These are phyloP conservation scores for Sutorius australiensis DNA, from an alignment of 768 basidiomycete species.

Conservation along the genomic window DNA sequence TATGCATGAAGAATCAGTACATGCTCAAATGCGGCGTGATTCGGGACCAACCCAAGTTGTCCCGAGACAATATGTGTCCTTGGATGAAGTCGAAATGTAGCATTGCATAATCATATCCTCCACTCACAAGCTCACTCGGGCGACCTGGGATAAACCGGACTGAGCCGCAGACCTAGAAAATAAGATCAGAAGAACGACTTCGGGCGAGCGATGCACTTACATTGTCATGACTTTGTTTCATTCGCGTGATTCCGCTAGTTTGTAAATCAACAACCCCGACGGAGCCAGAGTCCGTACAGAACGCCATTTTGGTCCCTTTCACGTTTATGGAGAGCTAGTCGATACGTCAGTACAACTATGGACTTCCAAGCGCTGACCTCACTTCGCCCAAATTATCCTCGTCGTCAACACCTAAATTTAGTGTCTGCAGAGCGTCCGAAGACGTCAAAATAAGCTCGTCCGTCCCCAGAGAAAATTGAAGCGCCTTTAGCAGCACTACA, in stretches of 20 bases:
- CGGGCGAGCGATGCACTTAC: constrained; percentile 39
- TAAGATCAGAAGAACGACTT: not conserved
- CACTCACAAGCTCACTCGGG: constrained; percentile 69
- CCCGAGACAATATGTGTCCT: constrained; percentile 53
- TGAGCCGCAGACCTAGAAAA: constrained; percentile 60
- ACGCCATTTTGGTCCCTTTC: constrained; percentile 54
- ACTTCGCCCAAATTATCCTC: constrained; percentile 72
- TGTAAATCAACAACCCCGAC: constrained; percentile 65
- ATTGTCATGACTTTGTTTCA: constrained; percentile 61
- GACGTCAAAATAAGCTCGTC: constrained; percentile 51
- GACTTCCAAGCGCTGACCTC: constrained; percentile 3
- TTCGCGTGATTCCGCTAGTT: constrained; percentile 43
- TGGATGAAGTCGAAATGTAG: constrained; percentile 65
- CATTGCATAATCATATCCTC: constrained; percentile 68
- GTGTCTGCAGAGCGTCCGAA: constrained; percentile 43
- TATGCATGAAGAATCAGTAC: constrained; percentile 3
- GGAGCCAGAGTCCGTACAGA: constrained; percentile 63
- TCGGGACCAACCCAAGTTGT: constrained; percentile 49
- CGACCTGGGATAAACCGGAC: constrained; percentile 70
- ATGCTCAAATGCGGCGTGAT: not conserved
- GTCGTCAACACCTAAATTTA: constrained; percentile 49
- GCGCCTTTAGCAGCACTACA: constrained; percentile 11
- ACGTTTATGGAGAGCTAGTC: constrained; percentile 62
- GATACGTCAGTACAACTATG: constrained; percentile 30
- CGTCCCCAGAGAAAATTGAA: constrained; percentile 44